Evolutionary conservation across 768 basidiomycete species (phyloP), one percentile per base, ranked within the genome.

Genomic region (Tubosaeta sp.): DNA sequence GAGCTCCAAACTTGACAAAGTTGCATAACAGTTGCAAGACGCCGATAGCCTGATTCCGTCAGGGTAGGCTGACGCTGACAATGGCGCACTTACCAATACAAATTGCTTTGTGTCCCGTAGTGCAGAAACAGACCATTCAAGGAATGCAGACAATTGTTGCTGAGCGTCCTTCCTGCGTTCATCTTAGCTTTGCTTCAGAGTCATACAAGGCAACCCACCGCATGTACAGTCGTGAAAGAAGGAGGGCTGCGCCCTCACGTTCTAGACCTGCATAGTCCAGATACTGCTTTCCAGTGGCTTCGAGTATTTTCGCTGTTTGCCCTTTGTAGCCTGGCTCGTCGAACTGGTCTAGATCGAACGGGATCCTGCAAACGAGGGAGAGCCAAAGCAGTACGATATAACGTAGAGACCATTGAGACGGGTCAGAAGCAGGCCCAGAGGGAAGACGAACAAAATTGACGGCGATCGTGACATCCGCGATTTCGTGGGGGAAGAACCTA

Each of bases 401-500:
- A 54, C 92, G 85, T 47, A 92, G 67, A 22, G 86, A 72, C 97
- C 97, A 98, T 35, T 84, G 79, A 9, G 66, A 61, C 1, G 66
- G 57, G 44, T 70, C 67, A 51, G 75, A 65, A 13, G 70, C 72
- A 11, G 77, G 72, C 26, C 74, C 77, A 34, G 74, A 70, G 17
- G 72, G 73, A 33, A 74, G 61, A 32, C 74, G 71, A 61, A 91
- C 78, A 61, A 84, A 88, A 16, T 78, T 74, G 13, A 95, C 71
- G 0, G 86, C 87, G 46, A 91, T 78, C 0, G 84, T 79, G 4
- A 98, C 76, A 68, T 95, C 91, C 1, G 81, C 75, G 33, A 97
- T 79, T 63, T 92, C 86, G 64, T 97, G 95, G 38, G 95, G 95
- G 65, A 99, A 97, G 69, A 88, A 94, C 56, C 91, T 85, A 56